These are phyloP conservation scores for Platanthera guangdongensis DNA, from an alignment of 106 monocot genomes.

Conservation along the genomic window DNA sequence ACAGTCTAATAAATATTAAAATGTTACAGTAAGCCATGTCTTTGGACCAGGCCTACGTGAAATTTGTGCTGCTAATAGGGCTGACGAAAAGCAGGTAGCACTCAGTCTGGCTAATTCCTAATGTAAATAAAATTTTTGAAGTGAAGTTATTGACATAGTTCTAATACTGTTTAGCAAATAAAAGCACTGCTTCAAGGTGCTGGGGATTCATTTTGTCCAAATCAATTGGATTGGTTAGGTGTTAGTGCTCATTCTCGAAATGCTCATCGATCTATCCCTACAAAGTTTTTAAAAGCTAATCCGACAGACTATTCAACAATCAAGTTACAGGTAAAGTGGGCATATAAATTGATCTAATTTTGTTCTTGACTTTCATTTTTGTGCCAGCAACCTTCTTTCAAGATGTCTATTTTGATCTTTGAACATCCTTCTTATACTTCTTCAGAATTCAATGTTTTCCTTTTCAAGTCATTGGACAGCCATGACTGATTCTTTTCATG, in stretches of 20 bases:
- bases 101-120: neutral
- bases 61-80: slow-evolving; percentile 87
- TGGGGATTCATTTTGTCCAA: slow-evolving; percentile 75
- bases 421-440: neutral
- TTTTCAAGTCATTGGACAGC: neutral
- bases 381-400: neutral
- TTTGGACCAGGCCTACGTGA: slow-evolving; percentile 75
- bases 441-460: neutral
- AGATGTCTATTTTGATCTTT: neutral
- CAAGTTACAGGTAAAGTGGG: slow-evolving; percentile 68
- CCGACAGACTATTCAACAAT: slow-evolving; percentile 77
- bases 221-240: slow-evolving; percentile 82
- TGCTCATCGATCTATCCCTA: slow-evolving; percentile 69
- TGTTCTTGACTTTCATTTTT: neutral
- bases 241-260: slow-evolving; percentile 44
- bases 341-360: neutral
- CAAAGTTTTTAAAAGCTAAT: slow-evolving; percentile 78
- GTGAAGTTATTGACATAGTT: neutral
- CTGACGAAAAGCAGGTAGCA: slow-evolving; percentile 81
- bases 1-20: neutral
- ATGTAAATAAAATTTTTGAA: neutral
- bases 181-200: slow-evolving; percentile 70
- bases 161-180: slow-evolving; percentile 62
- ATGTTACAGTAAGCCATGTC: slow-evolving; percentile 36
- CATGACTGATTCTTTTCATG: neutral